Percentiles rank a stretch among this genome's conserved stretches.
phyloP scores from a whole-genome alignment of 805 yeast species.

The Candida ulmi region DNA sequence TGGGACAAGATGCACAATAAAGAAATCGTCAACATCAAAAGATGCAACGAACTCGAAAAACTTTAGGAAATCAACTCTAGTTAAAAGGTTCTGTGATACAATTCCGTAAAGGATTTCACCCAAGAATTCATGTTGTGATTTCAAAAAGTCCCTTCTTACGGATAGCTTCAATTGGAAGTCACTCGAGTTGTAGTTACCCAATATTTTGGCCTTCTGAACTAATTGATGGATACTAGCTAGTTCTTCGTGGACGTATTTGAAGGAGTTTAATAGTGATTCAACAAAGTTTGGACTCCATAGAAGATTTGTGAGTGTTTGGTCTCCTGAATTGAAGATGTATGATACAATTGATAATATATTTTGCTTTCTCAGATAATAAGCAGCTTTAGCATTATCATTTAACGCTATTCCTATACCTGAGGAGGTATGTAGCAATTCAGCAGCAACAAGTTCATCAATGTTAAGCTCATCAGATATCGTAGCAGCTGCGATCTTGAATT shows the following conservation, averaged over 20 bases:
- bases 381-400: slow-evolving; percentile 58
- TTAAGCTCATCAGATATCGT: slow-evolving; percentile 58
- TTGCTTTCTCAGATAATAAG: slow-evolving; percentile 64
- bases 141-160: slow-evolving; percentile 57
- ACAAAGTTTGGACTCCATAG: slow-evolving; percentile 26
- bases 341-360: slow-evolving; percentile 65
- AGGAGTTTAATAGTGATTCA: slow-evolving; percentile 44
- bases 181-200: slow-evolving; percentile 42
- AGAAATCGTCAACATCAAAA: slow-evolving; percentile 55
- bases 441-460: slow-evolving; percentile 72
- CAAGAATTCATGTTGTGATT: slow-evolving; percentile 63
- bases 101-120: slow-evolving; percentile 60
- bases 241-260: slow-evolving; percentile 52
- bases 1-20: slow-evolving; percentile 62
- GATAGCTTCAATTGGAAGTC: slow-evolving; percentile 43
- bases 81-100: slow-evolving; percentile 30
- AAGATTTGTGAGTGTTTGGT: slow-evolving; percentile 21
- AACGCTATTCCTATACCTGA: slow-evolving; percentile 39
- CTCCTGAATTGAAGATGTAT: slow-evolving; percentile 27
- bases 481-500: slow-evolving; percentile 56
- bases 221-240: slow-evolving; percentile 48
- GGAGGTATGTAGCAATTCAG: slow-evolving; percentile 58
- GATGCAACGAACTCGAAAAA: slow-evolving; percentile 41
- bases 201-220: slow-evolving; percentile 45
- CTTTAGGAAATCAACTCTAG: slow-evolving; percentile 30